Evolutionary conservation across 306 rosid species (phyloP).

Genomic region (Medicago lupulina): DNA sequence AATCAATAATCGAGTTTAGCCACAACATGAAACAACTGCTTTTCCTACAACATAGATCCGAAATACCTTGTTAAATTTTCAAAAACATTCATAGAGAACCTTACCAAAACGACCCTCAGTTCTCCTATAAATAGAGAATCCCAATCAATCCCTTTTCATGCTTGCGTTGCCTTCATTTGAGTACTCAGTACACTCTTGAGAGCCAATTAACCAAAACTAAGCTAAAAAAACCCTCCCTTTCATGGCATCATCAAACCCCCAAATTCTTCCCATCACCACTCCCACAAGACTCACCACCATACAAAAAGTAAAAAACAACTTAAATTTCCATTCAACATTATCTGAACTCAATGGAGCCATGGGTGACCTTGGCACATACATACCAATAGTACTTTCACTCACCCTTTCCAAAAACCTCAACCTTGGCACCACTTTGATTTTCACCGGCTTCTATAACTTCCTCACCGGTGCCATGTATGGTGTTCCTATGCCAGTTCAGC

Average conservation of each 20-base stretch:
- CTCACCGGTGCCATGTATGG: conserved; percentile 78
- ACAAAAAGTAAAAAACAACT: conserved; percentile 52
- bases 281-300: conserved; percentile 27
- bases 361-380: conserved; percentile 85
- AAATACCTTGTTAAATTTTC: no score
- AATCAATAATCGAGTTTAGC: no score
- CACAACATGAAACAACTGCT: no score
- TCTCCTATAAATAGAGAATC: conserved; percentile 12
- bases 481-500: conserved; percentile 90
- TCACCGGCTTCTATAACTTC: conserved; percentile 71
- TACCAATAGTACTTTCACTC: conserved; percentile 73
- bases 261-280: neutral
- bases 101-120: neutral
- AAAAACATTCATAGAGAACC: neutral
- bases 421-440: conserved; percentile 79
- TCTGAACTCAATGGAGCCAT: conserved; percentile 78
- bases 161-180: neutral
- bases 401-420: conserved; percentile 64
- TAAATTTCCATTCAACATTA: conserved; percentile 63
- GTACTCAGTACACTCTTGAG: neutral
- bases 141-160: conserved; percentile 1
- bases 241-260: conserved; percentile 7
- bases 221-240: neutral
- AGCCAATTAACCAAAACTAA: conserved; percentile 4
- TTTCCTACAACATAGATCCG: no score